Base-by-base conservation (phyloP, 176 grass and related monocot genomes). In the Lolium perenne region DNA sequence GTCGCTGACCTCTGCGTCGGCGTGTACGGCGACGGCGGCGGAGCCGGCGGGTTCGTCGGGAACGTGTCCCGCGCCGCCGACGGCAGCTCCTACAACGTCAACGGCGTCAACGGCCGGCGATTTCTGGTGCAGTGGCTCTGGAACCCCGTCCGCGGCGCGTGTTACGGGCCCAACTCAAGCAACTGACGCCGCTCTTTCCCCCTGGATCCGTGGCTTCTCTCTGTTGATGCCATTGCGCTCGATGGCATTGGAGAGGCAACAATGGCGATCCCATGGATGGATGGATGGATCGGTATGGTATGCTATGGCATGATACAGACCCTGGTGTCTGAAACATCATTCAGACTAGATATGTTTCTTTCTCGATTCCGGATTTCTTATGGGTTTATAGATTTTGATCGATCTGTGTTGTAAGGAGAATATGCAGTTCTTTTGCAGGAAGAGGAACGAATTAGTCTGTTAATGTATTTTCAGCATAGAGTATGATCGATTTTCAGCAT, bases 81-180 rank as follows among this genome's bases (percentile, higher is more conserved):
- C 38, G 97, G 94, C 38, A 74, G 4, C 26, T 71, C 90, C 11
- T 99, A 94, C 87, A 99, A 96, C 68, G 61, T 96, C 8, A 89
- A 95, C 56, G 97, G 97, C 23, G 74, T 87, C 61, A 92, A 94
- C 51, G 94, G 97, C 32, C 83, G 94, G 38, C 88, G 87, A 49
- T 99, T 96, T 82, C 62, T 99, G 26, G 74, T 99, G 76, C 94
- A 94, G 90, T 99, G 97, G 97, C 56, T 99, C 57, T 99, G 97
- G 97, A 89, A 95, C 80, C 88, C 71, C 1, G 82, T 87, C 23
- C 86, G 73, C 51, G 80, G 83, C 46, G 71, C 78, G 66, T 99
- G 94, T 67, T 92, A 88, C 55, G 97, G 97, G 8, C 97, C 97
- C 58, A 99, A 99, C 80, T 54, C 97, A 77, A 48, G 60, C 73